Evolutionary conservation across 2,329 filamentous ascomycete species (phyloP).

Genomic region (Trichophaea hybrida): DNA sequence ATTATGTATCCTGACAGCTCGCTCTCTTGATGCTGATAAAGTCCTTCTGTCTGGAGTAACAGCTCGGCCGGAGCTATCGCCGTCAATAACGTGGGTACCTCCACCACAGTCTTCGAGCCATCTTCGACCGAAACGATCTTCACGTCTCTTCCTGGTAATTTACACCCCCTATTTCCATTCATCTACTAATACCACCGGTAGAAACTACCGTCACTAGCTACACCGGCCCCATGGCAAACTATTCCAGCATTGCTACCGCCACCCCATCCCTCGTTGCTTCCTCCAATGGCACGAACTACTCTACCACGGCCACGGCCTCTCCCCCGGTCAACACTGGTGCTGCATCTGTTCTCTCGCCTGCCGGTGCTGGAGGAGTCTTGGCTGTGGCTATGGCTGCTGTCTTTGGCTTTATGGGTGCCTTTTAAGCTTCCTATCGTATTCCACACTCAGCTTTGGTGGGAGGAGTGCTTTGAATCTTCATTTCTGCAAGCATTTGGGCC

Average conservation of each 20-base stretch:
- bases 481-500: too few relatives aligned
- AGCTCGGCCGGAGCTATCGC: not conserved
- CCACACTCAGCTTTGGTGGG: too few relatives aligned
- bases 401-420: not conserved
- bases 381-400: not conserved
- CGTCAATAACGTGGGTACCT: too few relatives aligned
- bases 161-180: too few relatives aligned
- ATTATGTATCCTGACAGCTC: not conserved
- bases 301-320: not conserved
- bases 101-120: too few relatives aligned
- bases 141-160: not conserved
- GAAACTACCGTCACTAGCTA: not conserved
- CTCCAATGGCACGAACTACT: not conserved
- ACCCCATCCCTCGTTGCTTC: not conserved
- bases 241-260: not conserved
- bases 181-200: not conserved
- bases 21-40: too few relatives aligned
- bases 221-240: not conserved
- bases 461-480: too few relatives aligned
- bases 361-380: not conserved
- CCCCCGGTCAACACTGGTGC: not conserved
- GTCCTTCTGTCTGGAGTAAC: not conserved
- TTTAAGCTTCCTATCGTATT: not conserved
- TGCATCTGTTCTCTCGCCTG: not conserved
- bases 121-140: too few relatives aligned